Conservation (phyloP, 768 basidiomycete species). For the Lanmaoa pseudosensibilis region DNA sequence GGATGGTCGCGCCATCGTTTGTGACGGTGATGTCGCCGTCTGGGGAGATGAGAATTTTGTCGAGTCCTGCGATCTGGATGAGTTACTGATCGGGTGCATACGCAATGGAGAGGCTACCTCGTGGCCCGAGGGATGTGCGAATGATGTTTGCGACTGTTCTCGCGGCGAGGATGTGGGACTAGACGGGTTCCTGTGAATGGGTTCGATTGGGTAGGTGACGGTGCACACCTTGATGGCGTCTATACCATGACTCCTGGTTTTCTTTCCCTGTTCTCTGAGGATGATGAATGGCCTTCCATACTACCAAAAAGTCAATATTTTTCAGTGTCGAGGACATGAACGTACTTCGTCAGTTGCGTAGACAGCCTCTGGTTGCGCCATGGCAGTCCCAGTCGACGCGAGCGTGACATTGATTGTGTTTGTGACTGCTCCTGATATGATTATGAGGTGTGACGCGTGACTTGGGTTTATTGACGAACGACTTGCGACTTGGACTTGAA, state of each 20-base stretch:
- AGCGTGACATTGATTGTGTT: constrained; percentile 28
- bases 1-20: constrained; percentile 97
- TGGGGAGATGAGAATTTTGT: constrained; percentile 92
- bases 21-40: constrained; percentile 99
- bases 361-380: constrained; percentile 60
- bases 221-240: constrained; percentile 88
- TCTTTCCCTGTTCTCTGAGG: constrained; percentile 88
- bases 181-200: constrained; percentile 11
- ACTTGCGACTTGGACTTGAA: constrained; percentile 27
- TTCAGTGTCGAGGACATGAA: background rate
- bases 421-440: constrained; percentile 30
- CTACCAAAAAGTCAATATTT: constrained; percentile 39
- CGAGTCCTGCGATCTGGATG: constrained; percentile 61
- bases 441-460: constrained; percentile 31
- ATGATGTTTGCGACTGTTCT: constrained; percentile 92
- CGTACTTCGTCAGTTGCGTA: constrained; percentile 85
- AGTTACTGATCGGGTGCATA: constrained; percentile 11
- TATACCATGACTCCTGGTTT: constrained; percentile 87
- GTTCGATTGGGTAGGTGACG: background rate
- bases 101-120: constrained; percentile 54
- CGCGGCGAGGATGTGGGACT: constrained; percentile 97
- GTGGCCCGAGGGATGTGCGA: constrained; percentile 90
- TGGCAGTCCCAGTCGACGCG: constrained; percentile 9
- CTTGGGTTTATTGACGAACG: constrained; percentile 13
- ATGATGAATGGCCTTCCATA: constrained; percentile 98